Percentiles rank a stretch among this genome's conserved stretches.
Evolutionary conservation across 352 stramenopile genomes (phyloP).

Genomic region (Peronosclerospora sorghi): DNA sequence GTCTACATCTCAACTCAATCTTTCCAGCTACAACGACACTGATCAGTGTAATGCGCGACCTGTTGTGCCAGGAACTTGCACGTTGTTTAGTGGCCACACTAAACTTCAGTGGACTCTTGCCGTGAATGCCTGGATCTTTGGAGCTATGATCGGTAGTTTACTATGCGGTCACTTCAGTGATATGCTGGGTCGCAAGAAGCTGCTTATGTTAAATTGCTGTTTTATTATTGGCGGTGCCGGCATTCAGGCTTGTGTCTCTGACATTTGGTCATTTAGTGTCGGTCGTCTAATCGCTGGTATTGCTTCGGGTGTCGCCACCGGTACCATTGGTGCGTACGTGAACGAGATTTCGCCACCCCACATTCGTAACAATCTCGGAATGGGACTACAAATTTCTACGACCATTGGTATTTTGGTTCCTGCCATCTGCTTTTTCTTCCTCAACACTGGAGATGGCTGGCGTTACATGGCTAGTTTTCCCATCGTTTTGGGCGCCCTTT

Average conservation of each 20-base stretch:
- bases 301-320: conserved; percentile 26
- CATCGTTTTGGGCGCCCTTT: conserved; percentile 8
- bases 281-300: conserved; percentile 20
- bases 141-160: conserved; percentile 16
- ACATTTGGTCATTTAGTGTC: conserved; percentile 21
- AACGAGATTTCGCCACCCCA: conserved; percentile 13
- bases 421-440: conserved; percentile 13
- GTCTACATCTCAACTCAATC: conserved; percentile 50
- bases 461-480: conserved; percentile 16
- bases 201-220: too few species aligned
- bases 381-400: conserved; percentile 9
- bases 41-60: conserved; percentile 33
- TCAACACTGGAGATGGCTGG: conserved; percentile 14
- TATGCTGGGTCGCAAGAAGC: conserved; percentile 6
- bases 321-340: conserved; percentile 25
- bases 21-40: conserved; percentile 42
- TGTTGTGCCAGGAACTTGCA: conserved; percentile 28
- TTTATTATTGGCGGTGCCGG: conserved; percentile 10
- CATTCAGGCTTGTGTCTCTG: conserved; percentile 8
- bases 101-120: conserved; percentile 19
- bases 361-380: conserved; percentile 9
- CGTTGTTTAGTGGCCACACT: conserved; percentile 23
- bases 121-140: conserved; percentile 37
- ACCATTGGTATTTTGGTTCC: conserved; percentile 12
- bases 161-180: conserved; percentile 12